Evolutionary conservation across 169 alveolate species (phyloP), one percentile per base, ranked within the genome.

Genomic region (Eimeria sp.): DNA sequence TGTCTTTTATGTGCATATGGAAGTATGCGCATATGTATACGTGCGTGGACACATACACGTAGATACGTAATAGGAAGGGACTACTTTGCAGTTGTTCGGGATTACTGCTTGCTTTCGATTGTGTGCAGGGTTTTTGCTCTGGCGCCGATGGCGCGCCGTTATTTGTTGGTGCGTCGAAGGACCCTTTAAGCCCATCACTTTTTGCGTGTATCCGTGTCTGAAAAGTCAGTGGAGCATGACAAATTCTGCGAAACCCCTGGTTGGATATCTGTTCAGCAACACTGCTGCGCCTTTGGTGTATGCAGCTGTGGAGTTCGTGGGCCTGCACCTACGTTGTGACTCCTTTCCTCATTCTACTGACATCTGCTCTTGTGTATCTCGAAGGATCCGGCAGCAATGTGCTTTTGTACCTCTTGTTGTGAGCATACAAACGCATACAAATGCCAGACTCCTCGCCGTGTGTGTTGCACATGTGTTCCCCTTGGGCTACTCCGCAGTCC

Each of bases 301-400:
- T 45, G 84, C 95, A 89, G 95, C 95, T 63, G 84, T 63, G 75
- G 72, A 34, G 54, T n/a, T 84, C 95, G 20, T 89, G 95, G 95
- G 95, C 95, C 25, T 89, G 54, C 57, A 75, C 78, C 57, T 75
- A 73, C 63, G 95, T 72, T 11, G 58, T 90, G 57, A 90, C 95
- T 30, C 95, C 95, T 40, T 47, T 82, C 18, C 95, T 90, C 18
- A 49, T 90, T 30, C 80, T 90, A 47, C 47, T 70, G 61, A 75
- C 95, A 0, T 80, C 90, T 20, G 72, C 40, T 18, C 45, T 90
- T 58, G 43, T 90, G 80, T 14, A 16, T 40, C 63, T 57, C 25
- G 95, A 90, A 58, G 95, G 89, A 27, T 82, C 95, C 45, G 89
- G 70, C 61, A 90, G 95, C 80, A 49, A 47, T 80, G 89, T 90